Percentiles rank a stretch among this genome's conserved stretches.
phyloP scores from a whole-genome alignment of 2,329 filamentous ascomycete genomes.

The Colletotrichum cereale region DNA sequence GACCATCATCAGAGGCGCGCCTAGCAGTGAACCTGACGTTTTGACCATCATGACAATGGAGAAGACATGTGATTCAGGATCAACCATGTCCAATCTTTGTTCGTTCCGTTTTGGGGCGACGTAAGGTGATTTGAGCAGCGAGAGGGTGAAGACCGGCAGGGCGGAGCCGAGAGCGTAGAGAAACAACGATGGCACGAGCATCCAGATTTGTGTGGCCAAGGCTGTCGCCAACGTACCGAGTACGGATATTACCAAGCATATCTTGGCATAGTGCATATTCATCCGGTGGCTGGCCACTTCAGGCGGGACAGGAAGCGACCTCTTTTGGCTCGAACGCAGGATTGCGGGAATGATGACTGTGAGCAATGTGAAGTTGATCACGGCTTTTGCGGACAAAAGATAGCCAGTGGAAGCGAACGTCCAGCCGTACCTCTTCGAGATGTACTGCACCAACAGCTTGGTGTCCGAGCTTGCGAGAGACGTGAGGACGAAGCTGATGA shows the following conservation, averaged over 20 bases:
- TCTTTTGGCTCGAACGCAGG: constrained; percentile 44
- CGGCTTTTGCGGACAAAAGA: constrained; percentile 60
- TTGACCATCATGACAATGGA: constrained; percentile 65
- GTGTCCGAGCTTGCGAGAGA: constrained; percentile 65
- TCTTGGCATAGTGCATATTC: constrained; percentile 51
- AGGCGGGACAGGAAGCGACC: constrained; percentile 36
- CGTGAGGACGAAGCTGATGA: constrained; percentile 60
- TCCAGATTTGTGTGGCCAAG: constrained; percentile 52
- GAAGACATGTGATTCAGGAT: constrained; percentile 58
- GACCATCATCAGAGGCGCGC: constrained; percentile 60
- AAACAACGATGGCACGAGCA: constrained; percentile 58
- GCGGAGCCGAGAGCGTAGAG: constrained; percentile 63
- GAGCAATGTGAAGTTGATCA: constrained; percentile 61
- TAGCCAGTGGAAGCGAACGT: constrained; percentile 61
- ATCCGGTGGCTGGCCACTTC: constrained; percentile 45
- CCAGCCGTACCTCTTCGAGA: constrained; percentile 63
- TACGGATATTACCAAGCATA: constrained; percentile 50
- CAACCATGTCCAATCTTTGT: constrained; percentile 7
- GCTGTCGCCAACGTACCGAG: constrained; percentile 59
- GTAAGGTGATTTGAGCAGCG: constrained; percentile 59
- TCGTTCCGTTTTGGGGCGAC: constrained; percentile 45
- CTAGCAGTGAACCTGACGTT: constrained; percentile 60
- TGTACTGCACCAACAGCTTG: constrained; percentile 63
- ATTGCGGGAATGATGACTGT: constrained; percentile 56
- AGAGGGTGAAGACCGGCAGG: constrained; percentile 63